phyloP scores from a whole-genome alignment of 2,329 filamentous ascomycete species.

The Lasiodiplodia sp. region DNA sequence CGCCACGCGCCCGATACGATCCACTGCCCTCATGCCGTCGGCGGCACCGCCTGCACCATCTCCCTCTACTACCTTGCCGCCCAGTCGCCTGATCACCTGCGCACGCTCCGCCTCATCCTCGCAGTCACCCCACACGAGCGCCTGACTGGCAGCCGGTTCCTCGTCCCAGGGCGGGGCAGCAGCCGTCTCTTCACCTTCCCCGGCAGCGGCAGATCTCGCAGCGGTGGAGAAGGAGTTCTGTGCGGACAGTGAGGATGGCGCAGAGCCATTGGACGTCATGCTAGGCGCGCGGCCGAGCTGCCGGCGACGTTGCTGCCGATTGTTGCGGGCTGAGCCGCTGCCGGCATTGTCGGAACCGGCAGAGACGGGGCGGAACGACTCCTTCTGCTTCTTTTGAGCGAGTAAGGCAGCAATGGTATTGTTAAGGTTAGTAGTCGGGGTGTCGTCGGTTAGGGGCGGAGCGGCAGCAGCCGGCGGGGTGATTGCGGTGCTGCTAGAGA shows the following conservation, averaged over 20 bases:
- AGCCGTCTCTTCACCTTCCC: neutral
- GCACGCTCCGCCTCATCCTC: conserved; percentile 44
- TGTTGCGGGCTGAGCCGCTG: conserved; percentile 3
- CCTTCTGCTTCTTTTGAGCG: conserved; percentile 31
- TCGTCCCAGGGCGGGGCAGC: neutral
- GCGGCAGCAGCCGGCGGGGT: conserved; percentile 6
- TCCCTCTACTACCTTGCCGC: conserved; percentile 42
- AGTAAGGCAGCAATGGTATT: conserved; percentile 33
- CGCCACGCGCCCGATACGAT: conserved; percentile 44
- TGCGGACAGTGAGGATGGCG: conserved; percentile 11
- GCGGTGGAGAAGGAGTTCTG: conserved; percentile 3
- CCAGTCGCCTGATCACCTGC: conserved; percentile 46
- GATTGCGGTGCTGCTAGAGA: neutral
- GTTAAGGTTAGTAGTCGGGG: conserved; percentile 25
- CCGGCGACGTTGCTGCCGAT: conserved; percentile 17
- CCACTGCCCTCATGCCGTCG: conserved; percentile 34
- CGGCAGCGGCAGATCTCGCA: neutral
- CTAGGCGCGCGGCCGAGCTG: conserved; percentile 27
- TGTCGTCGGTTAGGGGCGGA: conserved; percentile 2
- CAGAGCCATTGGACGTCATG: conserved; percentile 2
- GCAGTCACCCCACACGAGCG: conserved; percentile 47
- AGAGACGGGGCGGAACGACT: conserved; percentile 10
- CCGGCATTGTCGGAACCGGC: conserved; percentile 12
- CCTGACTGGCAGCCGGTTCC: conserved; percentile 40
- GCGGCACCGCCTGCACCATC: conserved; percentile 16